Percentiles rank a stretch among this genome's conserved stretches.
Conservation (phyloP, 2,329 filamentous ascomycete species). For the Cryphonectria nitschkei region DNA sequence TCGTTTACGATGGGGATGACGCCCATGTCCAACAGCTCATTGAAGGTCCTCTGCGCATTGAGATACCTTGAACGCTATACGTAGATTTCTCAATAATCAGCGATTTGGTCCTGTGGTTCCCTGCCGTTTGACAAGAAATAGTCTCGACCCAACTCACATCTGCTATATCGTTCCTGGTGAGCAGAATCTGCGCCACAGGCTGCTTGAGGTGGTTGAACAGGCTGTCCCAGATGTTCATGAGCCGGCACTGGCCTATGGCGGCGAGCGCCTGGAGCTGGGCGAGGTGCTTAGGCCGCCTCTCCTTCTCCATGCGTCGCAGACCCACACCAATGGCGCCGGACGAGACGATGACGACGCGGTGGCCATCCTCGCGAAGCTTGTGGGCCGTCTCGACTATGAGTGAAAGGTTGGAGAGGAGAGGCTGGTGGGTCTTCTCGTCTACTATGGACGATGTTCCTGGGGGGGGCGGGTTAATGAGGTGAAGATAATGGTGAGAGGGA, state of each 20-base stretch:
- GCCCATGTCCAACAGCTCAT: slow-evolving; percentile 87
- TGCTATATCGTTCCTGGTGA: slow-evolving; percentile 95
- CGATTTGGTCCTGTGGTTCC: not conserved
- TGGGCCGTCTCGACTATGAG: slow-evolving; percentile 94
- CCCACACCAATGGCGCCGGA: slow-evolving; percentile 97
- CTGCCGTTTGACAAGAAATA: not conserved
- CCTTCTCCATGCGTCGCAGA: slow-evolving; percentile 84
- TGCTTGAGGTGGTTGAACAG: slow-evolving; percentile 86
- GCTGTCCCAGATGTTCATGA: slow-evolving; percentile 95
- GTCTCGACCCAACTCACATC: slow-evolving; percentile 62
- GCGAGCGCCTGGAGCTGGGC: slow-evolving; percentile 89
- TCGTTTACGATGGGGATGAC: slow-evolving; percentile 99
- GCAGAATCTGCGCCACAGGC: slow-evolving; percentile 89
- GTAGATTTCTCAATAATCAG: not conserved
- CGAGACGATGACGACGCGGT: slow-evolving; percentile 93
- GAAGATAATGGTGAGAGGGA: not conserved
- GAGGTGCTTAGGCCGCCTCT: slow-evolving; percentile 86
- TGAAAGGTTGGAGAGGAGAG: slow-evolving; percentile 85
- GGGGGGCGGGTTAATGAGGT: slow-evolving; percentile 8
- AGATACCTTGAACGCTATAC: slow-evolving; percentile 82
- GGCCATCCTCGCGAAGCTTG: slow-evolving; percentile 84
- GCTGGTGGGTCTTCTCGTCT: slow-evolving; percentile 92
- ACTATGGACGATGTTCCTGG: slow-evolving; percentile 98
- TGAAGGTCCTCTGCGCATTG: slow-evolving; percentile 95
- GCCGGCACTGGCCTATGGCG: slow-evolving; percentile 91